A percentile compares a stretch with the other conserved stretches of the same genome.
Conservation (phyloP, 2,329 filamentous ascomycete species). For the Epichloe festucae region DNA sequence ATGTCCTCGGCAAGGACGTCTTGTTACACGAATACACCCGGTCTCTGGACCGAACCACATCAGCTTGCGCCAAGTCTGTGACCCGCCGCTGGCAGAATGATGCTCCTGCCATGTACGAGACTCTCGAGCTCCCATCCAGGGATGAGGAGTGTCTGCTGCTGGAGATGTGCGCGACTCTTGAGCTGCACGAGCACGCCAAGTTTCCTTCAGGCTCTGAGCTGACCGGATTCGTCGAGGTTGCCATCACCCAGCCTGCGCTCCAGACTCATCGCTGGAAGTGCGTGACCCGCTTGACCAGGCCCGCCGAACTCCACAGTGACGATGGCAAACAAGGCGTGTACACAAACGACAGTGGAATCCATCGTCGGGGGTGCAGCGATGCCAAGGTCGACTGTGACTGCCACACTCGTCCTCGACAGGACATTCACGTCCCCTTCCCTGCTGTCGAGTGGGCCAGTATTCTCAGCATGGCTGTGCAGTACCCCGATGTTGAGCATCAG, state of each 20-base stretch:
- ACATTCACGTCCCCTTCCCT: constrained; percentile 44
- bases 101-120: constrained; percentile 42
- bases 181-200: constrained; percentile 42
- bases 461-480: constrained; percentile 42
- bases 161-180: constrained; percentile 49
- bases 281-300: constrained; percentile 43
- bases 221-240: constrained; percentile 45
- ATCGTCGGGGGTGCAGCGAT: constrained; percentile 39
- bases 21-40: constrained; percentile 48
- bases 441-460: constrained; percentile 46
- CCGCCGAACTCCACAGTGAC: constrained; percentile 38
- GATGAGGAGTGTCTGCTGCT: constrained; percentile 43
- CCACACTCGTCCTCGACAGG: constrained; percentile 30
- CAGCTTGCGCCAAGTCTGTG: constrained; percentile 40
- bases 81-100: constrained; percentile 43
- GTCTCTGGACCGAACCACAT: constrained; percentile 40
- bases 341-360: constrained; percentile 37
- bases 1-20: constrained; percentile 37
- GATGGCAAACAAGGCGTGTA: constrained; percentile 31
- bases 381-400: constrained; percentile 37
- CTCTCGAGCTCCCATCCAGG: constrained; percentile 33
- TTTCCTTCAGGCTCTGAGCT: constrained; percentile 49
- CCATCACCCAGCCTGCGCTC: constrained; percentile 39
- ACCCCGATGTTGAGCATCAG: constrained; percentile 31
- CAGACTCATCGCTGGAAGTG: constrained; percentile 48